Percentiles rank a stretch among this genome's conserved stretches.
phyloP scores from a whole-genome alignment of 2,329 filamentous ascomycete genomes.

The Scolecobasidium constrictum region DNA sequence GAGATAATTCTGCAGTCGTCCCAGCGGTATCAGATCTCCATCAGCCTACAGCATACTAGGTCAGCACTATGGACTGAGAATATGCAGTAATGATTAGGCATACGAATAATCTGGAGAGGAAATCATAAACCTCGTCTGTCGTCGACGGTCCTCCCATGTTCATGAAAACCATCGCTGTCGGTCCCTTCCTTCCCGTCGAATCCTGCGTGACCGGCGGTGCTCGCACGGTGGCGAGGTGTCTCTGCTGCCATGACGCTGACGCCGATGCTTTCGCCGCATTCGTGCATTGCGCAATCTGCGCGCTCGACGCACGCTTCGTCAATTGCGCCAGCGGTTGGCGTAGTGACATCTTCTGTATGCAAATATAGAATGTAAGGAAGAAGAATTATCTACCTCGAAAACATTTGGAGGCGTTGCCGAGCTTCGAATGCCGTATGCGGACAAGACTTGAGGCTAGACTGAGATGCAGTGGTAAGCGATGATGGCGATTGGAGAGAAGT shows the following conservation, averaged over 20 bases:
- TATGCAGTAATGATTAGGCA: slow-evolving; percentile 20
- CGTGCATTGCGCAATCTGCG: slow-evolving; percentile 18
- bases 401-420: no score
- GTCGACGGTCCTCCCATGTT: slow-evolving; percentile 97
- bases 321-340: slow-evolving; percentile 22
- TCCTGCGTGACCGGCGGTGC: slow-evolving; percentile 73
- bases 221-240: slow-evolving; percentile 14
- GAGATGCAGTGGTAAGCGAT: not conserved
- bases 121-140: slow-evolving; percentile 76
- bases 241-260: slow-evolving; percentile 17
- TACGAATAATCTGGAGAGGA: slow-evolving; percentile 87
- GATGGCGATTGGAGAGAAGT: not conserved
- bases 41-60: slow-evolving; percentile 53
- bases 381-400: no score
- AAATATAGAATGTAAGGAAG: no score
- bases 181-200: slow-evolving; percentile 58
- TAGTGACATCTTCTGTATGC: slow-evolving; percentile 32
- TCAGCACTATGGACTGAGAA: not conserved
- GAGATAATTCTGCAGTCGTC: slow-evolving; percentile 79
- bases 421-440: not conserved
- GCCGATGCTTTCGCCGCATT: slow-evolving; percentile 21
- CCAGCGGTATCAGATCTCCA: slow-evolving; percentile 89
- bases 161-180: slow-evolving; percentile 96
- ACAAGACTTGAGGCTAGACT: not conserved
- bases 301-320: slow-evolving; percentile 21